phyloP scores from a whole-genome alignment of 305 asterid genomes.

The Stenogyne calaminthoides region DNA sequence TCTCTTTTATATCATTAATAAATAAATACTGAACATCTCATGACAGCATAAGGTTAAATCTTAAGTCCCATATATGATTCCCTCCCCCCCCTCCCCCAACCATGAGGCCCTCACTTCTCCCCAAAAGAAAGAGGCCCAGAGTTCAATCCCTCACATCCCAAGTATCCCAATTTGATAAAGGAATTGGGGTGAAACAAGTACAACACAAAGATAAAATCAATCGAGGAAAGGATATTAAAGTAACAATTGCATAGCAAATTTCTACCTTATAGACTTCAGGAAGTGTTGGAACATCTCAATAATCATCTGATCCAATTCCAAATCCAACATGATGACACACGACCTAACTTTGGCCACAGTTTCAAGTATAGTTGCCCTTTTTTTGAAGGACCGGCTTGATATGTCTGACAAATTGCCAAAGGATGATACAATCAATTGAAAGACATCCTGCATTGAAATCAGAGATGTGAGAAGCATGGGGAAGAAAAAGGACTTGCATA shows the following conservation, averaged over 20 bases:
- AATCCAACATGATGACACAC: conserved; percentile 88
- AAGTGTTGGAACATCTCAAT: conserved; percentile 81
- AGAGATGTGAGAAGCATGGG: conserved; percentile 28
- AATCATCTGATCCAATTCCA: conserved; percentile 80
- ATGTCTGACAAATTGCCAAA: conserved; percentile 61
- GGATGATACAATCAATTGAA: conserved; percentile 76
- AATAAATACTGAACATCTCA: neutral
- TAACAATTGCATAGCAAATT: neutral
- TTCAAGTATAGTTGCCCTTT: conserved; percentile 73
- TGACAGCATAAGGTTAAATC: neutral
- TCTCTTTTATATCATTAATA: neutral
- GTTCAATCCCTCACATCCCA: too few relatives aligned
- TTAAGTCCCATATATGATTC: neutral
- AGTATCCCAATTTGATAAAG: neutral
- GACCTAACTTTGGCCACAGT: conserved; percentile 82
- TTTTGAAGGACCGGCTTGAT: conserved; percentile 64
- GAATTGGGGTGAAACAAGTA: neutral
- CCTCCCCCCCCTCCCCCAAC: neutral
- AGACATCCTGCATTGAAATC: conserved; percentile 58
- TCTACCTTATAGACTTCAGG: conserved; percentile 66
- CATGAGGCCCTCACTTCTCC: neutral
- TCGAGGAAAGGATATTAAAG: neutral
- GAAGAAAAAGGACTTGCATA: neutral
- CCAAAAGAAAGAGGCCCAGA: neutral
- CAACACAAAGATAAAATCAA: neutral